These are phyloP conservation scores for Nemophila menziesii DNA, from an alignment of 257 asterid species.

Conservation along the genomic window DNA sequence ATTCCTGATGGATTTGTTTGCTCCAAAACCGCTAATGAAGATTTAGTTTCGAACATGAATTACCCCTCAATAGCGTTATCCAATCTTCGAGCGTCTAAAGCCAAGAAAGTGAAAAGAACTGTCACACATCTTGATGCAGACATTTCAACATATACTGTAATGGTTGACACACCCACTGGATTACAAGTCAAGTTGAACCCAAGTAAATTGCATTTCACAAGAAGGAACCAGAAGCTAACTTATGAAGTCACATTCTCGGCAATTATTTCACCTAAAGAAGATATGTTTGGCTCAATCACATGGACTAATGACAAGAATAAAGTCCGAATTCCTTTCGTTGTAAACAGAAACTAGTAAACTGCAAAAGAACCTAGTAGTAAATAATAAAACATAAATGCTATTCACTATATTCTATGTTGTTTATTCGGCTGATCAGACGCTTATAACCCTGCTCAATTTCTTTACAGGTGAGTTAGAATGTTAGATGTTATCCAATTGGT, in stretches of 20 bases:
- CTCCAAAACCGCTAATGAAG: constrained; percentile 23
- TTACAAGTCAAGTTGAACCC: constrained; percentile 50
- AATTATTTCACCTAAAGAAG: constrained; percentile 9
- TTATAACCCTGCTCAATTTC: too few relatives aligned
- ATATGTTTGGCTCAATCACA: constrained; percentile 62
- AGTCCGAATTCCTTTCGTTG: constrained; percentile 61
- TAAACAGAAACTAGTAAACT: constrained; percentile 11
- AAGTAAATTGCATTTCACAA: constrained; percentile 39
- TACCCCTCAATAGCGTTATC: constrained; percentile 65
- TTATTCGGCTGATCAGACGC: too few relatives aligned
- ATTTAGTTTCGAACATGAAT: constrained; percentile 60
- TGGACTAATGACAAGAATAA: constrained; percentile 37
- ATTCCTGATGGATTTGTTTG: constrained; percentile 54
- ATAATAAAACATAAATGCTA: too few relatives aligned
- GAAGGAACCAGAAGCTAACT: constrained; percentile 28
- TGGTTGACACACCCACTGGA: constrained; percentile 24
- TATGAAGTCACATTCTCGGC: constrained; percentile 42
- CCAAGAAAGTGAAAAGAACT: constrained; percentile 43
- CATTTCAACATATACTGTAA: constrained; percentile 34
- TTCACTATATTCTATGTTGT: too few relatives aligned
- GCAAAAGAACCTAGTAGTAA: too few relatives aligned
- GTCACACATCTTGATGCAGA: constrained; percentile 55
- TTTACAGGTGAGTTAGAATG: too few relatives aligned
- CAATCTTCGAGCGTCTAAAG: constrained; percentile 13
- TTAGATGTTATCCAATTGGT: too few relatives aligned